A percentile compares a stretch with the other conserved stretches of the same genome.
Evolutionary conservation across 2,329 filamentous ascomycete genomes (phyloP).

Genomic region (Dactylellina leptospora): DNA sequence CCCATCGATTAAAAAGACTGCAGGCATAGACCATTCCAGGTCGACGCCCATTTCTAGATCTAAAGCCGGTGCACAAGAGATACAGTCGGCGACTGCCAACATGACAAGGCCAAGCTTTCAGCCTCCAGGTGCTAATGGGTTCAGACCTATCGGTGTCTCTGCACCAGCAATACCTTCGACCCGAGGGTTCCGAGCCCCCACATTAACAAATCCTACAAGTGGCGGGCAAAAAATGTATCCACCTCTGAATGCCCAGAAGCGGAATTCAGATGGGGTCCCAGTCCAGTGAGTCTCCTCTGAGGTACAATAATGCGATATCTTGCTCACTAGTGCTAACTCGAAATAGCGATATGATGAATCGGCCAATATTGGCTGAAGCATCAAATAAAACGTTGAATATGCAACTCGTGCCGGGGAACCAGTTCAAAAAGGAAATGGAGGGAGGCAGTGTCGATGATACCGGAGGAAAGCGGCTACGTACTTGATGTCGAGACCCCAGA

Average conservation of each 20-base stretch:
- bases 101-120: constrained; percentile 55
- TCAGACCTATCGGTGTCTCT: constrained; percentile 41
- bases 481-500: no score
- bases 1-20: constrained; percentile 56
- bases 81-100: constrained; percentile 13
- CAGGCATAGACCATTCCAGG: constrained; percentile 57
- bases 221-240: constrained; percentile 41
- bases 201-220: constrained; percentile 27
- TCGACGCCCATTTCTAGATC: constrained; percentile 56
- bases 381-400: constrained; percentile 38
- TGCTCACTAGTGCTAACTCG: neutral
- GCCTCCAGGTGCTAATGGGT: constrained; percentile 53
- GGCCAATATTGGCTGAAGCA: constrained; percentile 37
- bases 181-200: constrained; percentile 39
- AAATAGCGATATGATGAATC: constrained; percentile 47
- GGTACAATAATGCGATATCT: no score
- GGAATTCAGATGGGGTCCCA: constrained; percentile 48
- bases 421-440: constrained; percentile 30
- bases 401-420: constrained; percentile 11
- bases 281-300: constrained; percentile 26
- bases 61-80: constrained; percentile 53
- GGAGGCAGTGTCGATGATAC: constrained; percentile 16
- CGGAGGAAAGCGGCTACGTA: constrained; percentile 30
- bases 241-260: constrained; percentile 40
- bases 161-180: constrained; percentile 30